phyloP scores from a whole-genome alignment of 495 filamentous ascomycete species.

The Bathelium albidoporum region DNA sequence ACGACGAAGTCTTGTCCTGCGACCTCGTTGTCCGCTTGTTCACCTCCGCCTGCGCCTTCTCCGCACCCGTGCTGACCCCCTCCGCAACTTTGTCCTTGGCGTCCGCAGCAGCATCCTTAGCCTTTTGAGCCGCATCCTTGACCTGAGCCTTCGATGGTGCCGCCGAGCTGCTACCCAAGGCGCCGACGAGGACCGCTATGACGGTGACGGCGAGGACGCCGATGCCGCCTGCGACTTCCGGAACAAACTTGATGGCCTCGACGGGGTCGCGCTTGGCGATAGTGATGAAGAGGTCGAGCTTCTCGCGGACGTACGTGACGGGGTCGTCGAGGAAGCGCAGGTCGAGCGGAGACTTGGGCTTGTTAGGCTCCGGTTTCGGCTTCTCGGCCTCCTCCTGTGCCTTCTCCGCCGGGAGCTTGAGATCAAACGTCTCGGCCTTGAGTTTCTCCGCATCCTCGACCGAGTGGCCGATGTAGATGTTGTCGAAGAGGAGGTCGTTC shows the following conservation, averaged over 20 bases:
- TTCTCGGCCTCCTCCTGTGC: conserved; percentile 70
- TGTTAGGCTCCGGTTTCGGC: conserved; percentile 59
- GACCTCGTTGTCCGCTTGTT: conserved; percentile 56
- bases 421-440: conserved; percentile 81
- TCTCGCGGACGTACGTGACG: conserved; percentile 72
- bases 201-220: conserved; percentile 57
- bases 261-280: conserved; percentile 67
- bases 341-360: conserved; percentile 53
- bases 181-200: conserved; percentile 55
- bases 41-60: conserved; percentile 38
- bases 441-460: conserved; percentile 84
- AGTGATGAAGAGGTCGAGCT: conserved; percentile 20
- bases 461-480: conserved; percentile 99
- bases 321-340: conserved; percentile 92
- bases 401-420: conserved; percentile 81
- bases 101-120: conserved; percentile 59
- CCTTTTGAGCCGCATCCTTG: conserved; percentile 54
- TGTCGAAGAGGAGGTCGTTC: conserved; percentile 96
- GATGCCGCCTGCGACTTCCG: conserved; percentile 77
- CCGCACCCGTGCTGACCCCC: conserved; percentile 51
- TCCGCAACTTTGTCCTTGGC: conserved; percentile 72
- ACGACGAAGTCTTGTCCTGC: not conserved
- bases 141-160: conserved; percentile 43
- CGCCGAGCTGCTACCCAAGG: conserved; percentile 37
- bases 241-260: conserved; percentile 80